A percentile compares a stretch with the other conserved stretches of the same genome.
Evolutionary conservation across 2,329 filamentous ascomycete genomes (phyloP).

Genomic region (Hypoxylon sp.): DNA sequence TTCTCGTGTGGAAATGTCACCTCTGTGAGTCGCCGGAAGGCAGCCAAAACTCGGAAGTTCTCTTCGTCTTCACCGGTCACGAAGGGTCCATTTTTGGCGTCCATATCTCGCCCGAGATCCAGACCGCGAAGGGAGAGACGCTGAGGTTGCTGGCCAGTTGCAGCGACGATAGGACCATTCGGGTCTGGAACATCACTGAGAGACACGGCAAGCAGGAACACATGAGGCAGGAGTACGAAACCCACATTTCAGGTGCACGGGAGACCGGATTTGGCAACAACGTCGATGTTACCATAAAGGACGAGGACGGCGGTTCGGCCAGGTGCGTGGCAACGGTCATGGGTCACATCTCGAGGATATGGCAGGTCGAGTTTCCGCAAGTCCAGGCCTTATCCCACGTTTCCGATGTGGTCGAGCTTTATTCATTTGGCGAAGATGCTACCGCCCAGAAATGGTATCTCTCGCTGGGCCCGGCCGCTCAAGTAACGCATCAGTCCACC

Average conservation of each 20-base stretch:
- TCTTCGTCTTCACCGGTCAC: conserved; percentile 73
- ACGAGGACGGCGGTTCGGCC: conserved; percentile 49
- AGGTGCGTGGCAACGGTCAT: conserved; percentile 76
- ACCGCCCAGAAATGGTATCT: conserved; percentile 79
- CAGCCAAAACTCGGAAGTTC: conserved; percentile 54
- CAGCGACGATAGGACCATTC: conserved; percentile 91
- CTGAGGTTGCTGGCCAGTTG: conserved; percentile 85
- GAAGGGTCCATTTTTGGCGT: conserved; percentile 96
- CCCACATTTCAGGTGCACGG: conserved; percentile 53
- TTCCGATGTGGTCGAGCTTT: conserved; percentile 60
- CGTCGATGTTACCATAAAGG: conserved; percentile 44
- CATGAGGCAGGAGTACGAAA: conserved; percentile 48
- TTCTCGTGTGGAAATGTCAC: conserved; percentile 85
- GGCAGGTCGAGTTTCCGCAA: conserved; percentile 78
- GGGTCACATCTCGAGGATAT: conserved; percentile 91
- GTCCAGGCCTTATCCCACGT: conserved; percentile 36
- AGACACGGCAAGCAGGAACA: conserved; percentile 50
- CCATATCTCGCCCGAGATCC: conserved; percentile 73
- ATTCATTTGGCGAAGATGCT: conserved; percentile 89
- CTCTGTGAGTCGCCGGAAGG: conserved; percentile 42
- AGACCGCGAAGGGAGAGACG: conserved; percentile 52
- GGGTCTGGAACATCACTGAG: conserved; percentile 85
- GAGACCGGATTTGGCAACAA: conserved; percentile 73
- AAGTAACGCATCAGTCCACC: conserved; percentile 65
- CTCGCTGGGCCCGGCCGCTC: conserved; percentile 52